These are phyloP conservation scores for Pistacia integerrima DNA, from an alignment of 345 rosid species.

Conservation along the genomic window DNA sequence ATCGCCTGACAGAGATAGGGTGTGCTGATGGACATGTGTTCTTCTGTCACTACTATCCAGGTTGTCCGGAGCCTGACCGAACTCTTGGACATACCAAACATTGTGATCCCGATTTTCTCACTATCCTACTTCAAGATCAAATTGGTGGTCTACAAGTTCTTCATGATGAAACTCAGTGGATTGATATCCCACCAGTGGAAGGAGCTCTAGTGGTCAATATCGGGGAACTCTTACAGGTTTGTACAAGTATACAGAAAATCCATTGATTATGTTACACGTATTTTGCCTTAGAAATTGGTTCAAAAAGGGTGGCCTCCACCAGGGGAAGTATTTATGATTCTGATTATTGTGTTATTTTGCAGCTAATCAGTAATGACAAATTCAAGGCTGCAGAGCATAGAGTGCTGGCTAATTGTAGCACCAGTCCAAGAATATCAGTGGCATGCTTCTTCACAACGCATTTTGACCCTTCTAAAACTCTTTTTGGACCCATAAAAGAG, in stretches of 20 bases:
- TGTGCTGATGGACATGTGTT: constrained; percentile 27
- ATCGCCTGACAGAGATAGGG: constrained; percentile 17
- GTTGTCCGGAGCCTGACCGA: constrained; percentile 32
- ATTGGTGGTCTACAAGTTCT: constrained; percentile 28
- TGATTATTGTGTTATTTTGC: not conserved
- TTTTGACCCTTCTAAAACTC: constrained; percentile 2
- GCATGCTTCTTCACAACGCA: constrained; percentile 22
- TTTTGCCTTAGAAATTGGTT: not conserved
- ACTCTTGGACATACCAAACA: constrained; percentile 27
- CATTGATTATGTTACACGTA: too few relatives aligned
- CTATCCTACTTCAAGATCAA: constrained; percentile 23
- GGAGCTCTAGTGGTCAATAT: constrained; percentile 20
- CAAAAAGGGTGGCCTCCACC: not conserved
- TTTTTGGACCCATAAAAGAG: constrained; percentile 25
- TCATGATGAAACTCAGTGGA: constrained; percentile 20
- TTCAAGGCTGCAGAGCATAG: constrained; percentile 28
- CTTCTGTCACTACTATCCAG: constrained; percentile 34
- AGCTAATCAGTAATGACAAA: constrained; percentile 27
- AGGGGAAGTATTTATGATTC: too few relatives aligned
- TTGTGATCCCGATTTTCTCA: constrained; percentile 23
- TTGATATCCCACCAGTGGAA: constrained; percentile 15
- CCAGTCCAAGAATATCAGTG: constrained; percentile 31
- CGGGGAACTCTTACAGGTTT: constrained; percentile 31
- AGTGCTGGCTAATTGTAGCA: constrained; percentile 23
- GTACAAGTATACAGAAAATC: not conserved